Base-by-base conservation (phyloP, 2,329 filamentous ascomycete species). In the Ceratocystis papillata region DNA sequence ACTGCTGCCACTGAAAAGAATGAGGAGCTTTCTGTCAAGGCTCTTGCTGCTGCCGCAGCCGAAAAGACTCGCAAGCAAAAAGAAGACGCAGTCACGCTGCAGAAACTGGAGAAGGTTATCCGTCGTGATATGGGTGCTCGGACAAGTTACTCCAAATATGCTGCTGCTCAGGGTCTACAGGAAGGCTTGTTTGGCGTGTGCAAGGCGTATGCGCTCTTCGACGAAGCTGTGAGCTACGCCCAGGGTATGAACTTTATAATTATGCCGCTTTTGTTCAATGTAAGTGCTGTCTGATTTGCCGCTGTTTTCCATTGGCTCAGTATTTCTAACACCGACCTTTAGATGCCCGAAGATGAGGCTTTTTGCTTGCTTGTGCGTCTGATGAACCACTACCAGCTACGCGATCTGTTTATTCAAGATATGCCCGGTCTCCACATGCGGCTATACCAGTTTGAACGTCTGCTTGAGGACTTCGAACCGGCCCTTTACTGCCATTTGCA, bases 211-310 rank as follows among this genome's bases (percentile, higher is more conserved):
- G 94, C 94, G 15, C 80, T 99, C 37, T 97, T 92, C 71, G 94
- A 99, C 72, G 91, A 96, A 72, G 88, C 82, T 6, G 94, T 99
- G 45, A 93, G 94, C 41, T 99, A 99, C 75, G 93, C 95, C 0
- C 94, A 99, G 75, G 94, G 94, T 73, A 96, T 99, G 89, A 99
- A 97, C 74, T 99, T 99, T 73, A 84, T 99, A 68, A 89, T 91
- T 62, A 97, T 97, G 91, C 94, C 95, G 28, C 76, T 99, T 20
- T 79, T 99, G 1, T 96, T 99, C 78, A 97, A 96, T 74, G 87
- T 89, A 77, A 80, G 86, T 75, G 45, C 10, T 22, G 4, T n/a
- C 17, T 30, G 4, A 22, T 1, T 59, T 10, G 17, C 48, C 8
- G 10, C 28, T 53, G 12, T 46, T 20, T 12, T 33, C 65, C 59